A percentile compares a stretch with the other conserved stretches of the same genome.
Evolutionary conservation across 768 basidiomycete genomes (phyloP).

Genomic region (Termitomyces heimii): DNA sequence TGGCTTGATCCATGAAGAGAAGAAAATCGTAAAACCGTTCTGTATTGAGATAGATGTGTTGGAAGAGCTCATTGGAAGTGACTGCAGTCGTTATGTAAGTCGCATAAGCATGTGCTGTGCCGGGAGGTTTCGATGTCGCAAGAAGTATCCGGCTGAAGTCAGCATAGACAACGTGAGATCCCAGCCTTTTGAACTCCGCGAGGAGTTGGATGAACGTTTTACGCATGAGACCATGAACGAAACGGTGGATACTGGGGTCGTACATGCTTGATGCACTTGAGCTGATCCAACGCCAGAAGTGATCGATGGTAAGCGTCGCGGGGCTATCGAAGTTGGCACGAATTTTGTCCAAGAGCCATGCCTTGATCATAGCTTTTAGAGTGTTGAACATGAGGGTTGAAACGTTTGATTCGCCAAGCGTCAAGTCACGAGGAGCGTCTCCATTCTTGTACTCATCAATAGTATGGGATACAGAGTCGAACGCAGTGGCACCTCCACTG

Average conservation of each 20-base stretch:
- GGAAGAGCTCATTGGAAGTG: constrained; percentile 92
- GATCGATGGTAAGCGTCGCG: constrained; percentile 71
- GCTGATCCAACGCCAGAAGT: constrained; percentile 98
- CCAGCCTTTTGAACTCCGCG: constrained; percentile 93
- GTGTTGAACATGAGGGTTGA: constrained; percentile 83
- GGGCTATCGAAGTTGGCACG: constrained; percentile 60
- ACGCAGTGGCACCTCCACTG: constrained; percentile 87
- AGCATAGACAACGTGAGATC: constrained; percentile 89
- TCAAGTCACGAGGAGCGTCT: constrained; percentile 63
- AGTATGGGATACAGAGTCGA: constrained; percentile 89
- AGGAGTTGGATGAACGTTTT: constrained; percentile 97
- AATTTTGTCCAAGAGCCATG: constrained; percentile 87
- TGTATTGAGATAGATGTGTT: constrained; percentile 83
- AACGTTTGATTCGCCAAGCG: constrained; percentile 84
- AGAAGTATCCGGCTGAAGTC: constrained; percentile 89
- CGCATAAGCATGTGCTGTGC: constrained; percentile 92
- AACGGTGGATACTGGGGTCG: constrained; percentile 89
- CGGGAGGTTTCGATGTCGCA: constrained; percentile 92
- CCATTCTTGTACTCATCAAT: constrained; percentile 83
- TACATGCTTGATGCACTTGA: constrained; percentile 82
- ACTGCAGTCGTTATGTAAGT: constrained; percentile 93
- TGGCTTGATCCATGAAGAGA: constrained; percentile 93
- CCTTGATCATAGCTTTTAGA: constrained; percentile 82
- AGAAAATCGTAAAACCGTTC: constrained; percentile 91
- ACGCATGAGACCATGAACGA: constrained; percentile 93